phyloP scores from a whole-genome alignment of 116 monocot genomes.

The Iris pallida region DNA sequence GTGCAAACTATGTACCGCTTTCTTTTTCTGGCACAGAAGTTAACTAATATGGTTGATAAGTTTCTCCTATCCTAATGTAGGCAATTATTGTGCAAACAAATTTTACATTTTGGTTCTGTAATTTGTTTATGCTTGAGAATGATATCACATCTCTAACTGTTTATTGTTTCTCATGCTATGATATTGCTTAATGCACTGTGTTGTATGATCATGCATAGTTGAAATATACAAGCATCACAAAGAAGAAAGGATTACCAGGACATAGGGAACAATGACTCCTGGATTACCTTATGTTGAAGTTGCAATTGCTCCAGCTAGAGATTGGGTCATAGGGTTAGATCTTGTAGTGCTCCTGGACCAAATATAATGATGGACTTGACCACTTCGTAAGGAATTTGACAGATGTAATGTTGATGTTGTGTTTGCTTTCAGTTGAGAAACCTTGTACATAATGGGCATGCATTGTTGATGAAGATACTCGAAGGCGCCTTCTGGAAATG shows the following conservation, averaged over 20 bases:
- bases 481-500: conserved; percentile 82
- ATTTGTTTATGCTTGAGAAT: too few species aligned
- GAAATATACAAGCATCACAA: conserved; percentile 95
- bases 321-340: conserved; percentile 95
- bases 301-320: conserved; percentile 67
- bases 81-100: too few species aligned
- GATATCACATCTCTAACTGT: too few species aligned
- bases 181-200: not conserved
- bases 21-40: too few species aligned
- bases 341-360: conserved; percentile 86
- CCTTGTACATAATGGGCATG: conserved; percentile 97
- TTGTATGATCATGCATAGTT: conserved; percentile 33
- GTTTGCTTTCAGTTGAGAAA: conserved; percentile 94
- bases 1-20: too few species aligned
- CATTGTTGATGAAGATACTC: conserved; percentile 95
- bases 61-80: too few species aligned
- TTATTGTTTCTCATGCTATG: not conserved
- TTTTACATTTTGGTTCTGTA: too few species aligned
- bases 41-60: too few species aligned
- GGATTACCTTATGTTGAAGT: conserved; percentile 93
- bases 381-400: conserved; percentile 87
- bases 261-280: conserved; percentile 90
- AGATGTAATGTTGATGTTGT: conserved; percentile 82
- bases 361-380: conserved; percentile 93
- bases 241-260: conserved; percentile 96